Percentiles rank a stretch among this genome's conserved stretches.
Conservation (phyloP, 257 asterid genomes). For the Capsicum chinense region DNA sequence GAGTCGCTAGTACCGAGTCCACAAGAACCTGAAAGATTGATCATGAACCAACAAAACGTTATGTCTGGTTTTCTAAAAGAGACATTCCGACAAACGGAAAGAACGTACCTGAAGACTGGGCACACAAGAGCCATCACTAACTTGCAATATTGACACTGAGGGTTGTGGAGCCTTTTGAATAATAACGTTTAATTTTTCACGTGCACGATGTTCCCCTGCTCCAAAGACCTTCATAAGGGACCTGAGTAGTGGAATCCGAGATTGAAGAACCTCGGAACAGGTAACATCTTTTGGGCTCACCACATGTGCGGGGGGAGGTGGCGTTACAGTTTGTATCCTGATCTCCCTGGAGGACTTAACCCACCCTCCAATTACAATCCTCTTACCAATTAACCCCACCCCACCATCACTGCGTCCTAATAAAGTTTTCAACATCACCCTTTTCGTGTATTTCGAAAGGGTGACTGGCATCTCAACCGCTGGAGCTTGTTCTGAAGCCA, state of each 20-base stretch:
- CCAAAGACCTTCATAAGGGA: conserved; percentile 62
- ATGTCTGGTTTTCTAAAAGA: not conserved
- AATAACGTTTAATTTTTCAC: conserved; percentile 53
- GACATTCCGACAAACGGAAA: conserved; percentile 5
- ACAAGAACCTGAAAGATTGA: conserved; percentile 59
- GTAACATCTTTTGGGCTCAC: conserved; percentile 51
- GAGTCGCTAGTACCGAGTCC: conserved; percentile 69
- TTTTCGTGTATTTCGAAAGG: conserved; percentile 59
- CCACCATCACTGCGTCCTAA: conserved; percentile 61
- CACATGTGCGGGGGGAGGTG: conserved; percentile 10
- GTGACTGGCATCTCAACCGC: conserved; percentile 42
- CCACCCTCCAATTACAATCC: conserved; percentile 86
- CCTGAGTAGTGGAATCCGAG: conserved; percentile 61
- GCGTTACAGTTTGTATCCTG: conserved; percentile 46
- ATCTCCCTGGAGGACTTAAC: conserved; percentile 79
- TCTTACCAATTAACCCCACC: conserved; percentile 57
- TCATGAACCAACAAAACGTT: not conserved
- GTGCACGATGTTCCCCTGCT: conserved; percentile 55
- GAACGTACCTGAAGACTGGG: conserved; percentile 59
- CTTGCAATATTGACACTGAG: conserved; percentile 58
- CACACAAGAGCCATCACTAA: conserved; percentile 81
- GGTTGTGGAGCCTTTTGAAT: conserved; percentile 58
- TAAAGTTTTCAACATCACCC: conserved; percentile 63
- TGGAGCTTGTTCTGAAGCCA: conserved; percentile 57
- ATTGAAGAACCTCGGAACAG: conserved; percentile 67